Base-by-base conservation (phyloP, 2,329 filamentous ascomycete species). In the Monilinia fructicola region DNA sequence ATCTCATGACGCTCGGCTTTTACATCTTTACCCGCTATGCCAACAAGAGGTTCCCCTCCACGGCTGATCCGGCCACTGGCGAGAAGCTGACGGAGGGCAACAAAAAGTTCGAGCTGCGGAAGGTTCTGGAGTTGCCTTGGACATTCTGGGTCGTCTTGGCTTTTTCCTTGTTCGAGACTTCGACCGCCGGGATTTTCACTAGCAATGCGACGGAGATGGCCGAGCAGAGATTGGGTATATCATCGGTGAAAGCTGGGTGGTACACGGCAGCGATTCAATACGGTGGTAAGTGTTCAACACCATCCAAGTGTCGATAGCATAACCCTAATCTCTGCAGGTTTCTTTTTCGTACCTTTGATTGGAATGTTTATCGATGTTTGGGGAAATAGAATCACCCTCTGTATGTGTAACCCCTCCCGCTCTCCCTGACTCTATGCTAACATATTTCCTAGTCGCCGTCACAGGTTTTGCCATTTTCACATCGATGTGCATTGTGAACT, bases 131-230 rank as follows among this genome's bases (percentile, higher is more conserved):
- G 5, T 74, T 88, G 1, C 85, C 86, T 0, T 88, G 86, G 86
- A 78, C 80, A 0, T 88, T 87, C 68, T 88, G 86, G 86, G 70
- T 78, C 11, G 71, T 88, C 12, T 76, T 85, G 48, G 73, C 76
- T 0, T 88, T 86, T 70, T 84, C 85, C 0, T 72, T 87, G 0
- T 87, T 87, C 69, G 79, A 88, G 71, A 88, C 86, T 0, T 84
- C 81, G 14, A 82, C 84, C 0, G 84, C 85, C 0, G 70, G 77
- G 4, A 80, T 87, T 5, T 88, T 86, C 68, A 78, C 78, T 2
- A 80, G 82, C 31, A 88, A 88, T 69, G 83, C 83, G 0, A 89
- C 86, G 0, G 86, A 88, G 69, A 73, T 88, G 26, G 86, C 85
- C 0, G 81, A 88, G 74, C 81, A 86, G 71, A 79, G 85, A 2